These are phyloP conservation scores for Picea abies DNA, from an alignment of 83 land plant species.

Conservation along the genomic window DNA sequence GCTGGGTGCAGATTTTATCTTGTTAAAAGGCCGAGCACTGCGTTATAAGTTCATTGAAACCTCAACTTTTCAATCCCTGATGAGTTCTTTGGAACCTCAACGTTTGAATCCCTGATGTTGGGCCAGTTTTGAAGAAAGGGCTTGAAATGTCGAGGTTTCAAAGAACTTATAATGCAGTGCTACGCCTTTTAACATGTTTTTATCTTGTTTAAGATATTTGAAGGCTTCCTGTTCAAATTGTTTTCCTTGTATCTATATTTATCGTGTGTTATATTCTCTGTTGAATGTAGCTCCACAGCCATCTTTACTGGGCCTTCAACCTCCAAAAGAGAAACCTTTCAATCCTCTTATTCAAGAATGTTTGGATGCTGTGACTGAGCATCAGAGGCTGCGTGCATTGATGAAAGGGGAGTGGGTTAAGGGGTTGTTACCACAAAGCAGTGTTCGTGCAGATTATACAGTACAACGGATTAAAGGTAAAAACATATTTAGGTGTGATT, in stretches of 20 bases:
- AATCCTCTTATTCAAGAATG: constrained; percentile 84
- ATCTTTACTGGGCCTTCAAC: constrained; percentile 49
- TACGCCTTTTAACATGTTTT: neutral
- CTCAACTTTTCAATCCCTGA: neutral
- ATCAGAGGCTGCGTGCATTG: constrained; percentile 88
- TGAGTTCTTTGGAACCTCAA: neutral
- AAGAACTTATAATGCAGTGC: neutral
- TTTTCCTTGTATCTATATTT: neutral
- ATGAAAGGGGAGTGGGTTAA: constrained; percentile 98
- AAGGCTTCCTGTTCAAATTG: neutral
- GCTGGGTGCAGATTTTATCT: no score
- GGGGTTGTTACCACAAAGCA: constrained; percentile 91
- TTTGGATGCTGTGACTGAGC: constrained; percentile 94
- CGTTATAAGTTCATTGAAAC: neutral
- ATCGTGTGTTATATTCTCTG: neutral
- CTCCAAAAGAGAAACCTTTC: constrained; percentile 50
- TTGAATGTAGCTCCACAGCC: constrained; percentile 56
- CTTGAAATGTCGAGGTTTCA: no score
- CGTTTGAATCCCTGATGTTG: neutral
- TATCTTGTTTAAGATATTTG: neutral
- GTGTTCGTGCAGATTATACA: constrained; percentile 80
- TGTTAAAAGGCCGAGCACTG: no score
- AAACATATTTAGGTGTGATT: neutral
- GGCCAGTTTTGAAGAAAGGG: no score
- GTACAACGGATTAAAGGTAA: constrained; percentile 88